Evolutionary conservation across 805 yeast species (phyloP), one percentile per base, ranked within the genome.

Genomic region (Wickerhamomyces alni): DNA sequence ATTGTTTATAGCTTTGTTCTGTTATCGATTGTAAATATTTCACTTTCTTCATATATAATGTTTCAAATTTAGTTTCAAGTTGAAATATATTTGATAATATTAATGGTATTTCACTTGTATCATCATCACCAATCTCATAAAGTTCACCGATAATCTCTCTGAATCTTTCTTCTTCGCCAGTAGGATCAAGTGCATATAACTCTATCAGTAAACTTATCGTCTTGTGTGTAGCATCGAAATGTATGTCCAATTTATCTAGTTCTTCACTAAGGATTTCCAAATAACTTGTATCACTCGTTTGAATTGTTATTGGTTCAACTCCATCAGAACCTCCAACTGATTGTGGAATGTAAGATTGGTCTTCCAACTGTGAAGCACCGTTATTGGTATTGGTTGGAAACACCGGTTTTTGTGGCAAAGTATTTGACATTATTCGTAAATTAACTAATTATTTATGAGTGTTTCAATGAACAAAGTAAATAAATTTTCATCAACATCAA

Each of bases 41-140:
- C 16, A 42, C 17, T 33, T 47, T 39, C 5, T 35, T 26, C 15
- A 38, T 29, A 22, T 42, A 45, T 5, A 36, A 13, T 4, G 33
- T 30, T 24, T 44, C 47, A 28, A 35, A 52, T 10, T 42, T 32
- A 19, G 42, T 42, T 25, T 53, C 55, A 22, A 35, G 27, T 35
- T 39, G 39, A 33, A 37, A 53, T 30, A 26, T 34, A 13, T 16
- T 17, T 4, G 30, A 13, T n/a, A 32, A 3, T 22, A 19, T 10
- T 15, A 28, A 5, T 28, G 31, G 11, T 15, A 28, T 28, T 5
- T 18, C 22, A 21, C 24, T 21, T 6, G 9, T 21, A 21, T 9
- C 24, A 21, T 21, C 24, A 21, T 9, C 24, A 21, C 24, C 8
- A n/a, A n/a, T n/a, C n/a, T 15, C 12, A n/a, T 11, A 12, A 16